Evolutionary conservation across 2,329 filamentous ascomycete genomes (phyloP).

Genomic region (Rosellinia necatrix): DNA sequence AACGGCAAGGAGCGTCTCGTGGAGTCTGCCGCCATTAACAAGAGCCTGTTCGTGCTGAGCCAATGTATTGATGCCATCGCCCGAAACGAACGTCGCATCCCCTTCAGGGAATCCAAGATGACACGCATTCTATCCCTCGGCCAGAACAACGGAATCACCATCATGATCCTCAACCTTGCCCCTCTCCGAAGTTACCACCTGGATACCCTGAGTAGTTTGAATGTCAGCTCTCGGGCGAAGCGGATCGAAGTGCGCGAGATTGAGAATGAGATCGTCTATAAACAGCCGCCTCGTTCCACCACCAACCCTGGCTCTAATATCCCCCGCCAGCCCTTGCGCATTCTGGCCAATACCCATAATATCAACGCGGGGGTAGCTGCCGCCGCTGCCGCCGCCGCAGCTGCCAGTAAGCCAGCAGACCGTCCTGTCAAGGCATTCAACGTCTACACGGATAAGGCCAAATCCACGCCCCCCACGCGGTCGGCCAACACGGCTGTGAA

Average conservation of each 20-base stretch:
- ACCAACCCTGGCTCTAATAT: constrained; percentile 43
- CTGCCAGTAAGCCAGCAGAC: constrained; percentile 56
- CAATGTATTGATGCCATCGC: constrained; percentile 96
- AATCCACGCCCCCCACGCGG: constrained; percentile 42
- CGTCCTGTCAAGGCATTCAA: constrained; percentile 84
- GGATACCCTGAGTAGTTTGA: constrained; percentile 90
- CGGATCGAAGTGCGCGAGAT: constrained; percentile 95
- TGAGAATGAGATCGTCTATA: constrained; percentile 92
- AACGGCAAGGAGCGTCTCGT: constrained; percentile 90
- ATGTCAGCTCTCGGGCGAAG: constrained; percentile 93
- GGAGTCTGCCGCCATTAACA: constrained; percentile 98
- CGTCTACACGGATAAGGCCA: constrained; percentile 79
- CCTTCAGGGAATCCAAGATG: constrained; percentile 96
- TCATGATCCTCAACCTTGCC: constrained; percentile 96
- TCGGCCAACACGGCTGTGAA: constrained; percentile 35
- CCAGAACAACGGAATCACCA: constrained; percentile 91
- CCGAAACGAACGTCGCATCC: constrained; percentile 74
- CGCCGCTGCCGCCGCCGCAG: constrained; percentile 52
- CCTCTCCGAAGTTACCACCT: constrained; percentile 91
- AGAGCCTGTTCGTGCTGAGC: constrained; percentile 90
- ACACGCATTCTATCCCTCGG: constrained; percentile 89
- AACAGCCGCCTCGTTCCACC: constrained; percentile 67
- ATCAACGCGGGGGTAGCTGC: constrained; percentile 65
- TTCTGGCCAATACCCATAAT: constrained; percentile 77
- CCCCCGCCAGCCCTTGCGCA: constrained; percentile 75